These are phyloP conservation scores for Seminavis robusta DNA, from an alignment of 108 stramenopile genomes.

Conservation along the genomic window DNA sequence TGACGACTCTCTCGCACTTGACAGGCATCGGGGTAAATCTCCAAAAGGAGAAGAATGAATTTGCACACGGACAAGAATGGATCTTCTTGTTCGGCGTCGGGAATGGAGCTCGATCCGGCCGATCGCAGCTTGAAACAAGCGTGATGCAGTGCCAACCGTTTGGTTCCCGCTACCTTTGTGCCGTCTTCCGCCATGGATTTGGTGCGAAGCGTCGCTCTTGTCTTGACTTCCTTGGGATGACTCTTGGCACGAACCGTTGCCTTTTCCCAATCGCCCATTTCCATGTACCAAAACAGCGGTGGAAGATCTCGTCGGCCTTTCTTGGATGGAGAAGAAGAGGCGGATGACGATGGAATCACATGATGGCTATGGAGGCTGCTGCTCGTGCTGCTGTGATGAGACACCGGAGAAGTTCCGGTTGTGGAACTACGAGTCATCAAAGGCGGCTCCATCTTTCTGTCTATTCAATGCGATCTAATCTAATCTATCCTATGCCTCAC, in stretches of 20 bases:
- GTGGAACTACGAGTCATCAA: too few species aligned
- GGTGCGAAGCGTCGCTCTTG: constrained; percentile 43
- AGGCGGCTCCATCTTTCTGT: too few species aligned
- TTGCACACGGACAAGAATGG: constrained; percentile 76
- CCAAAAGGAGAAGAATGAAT: constrained; percentile 62
- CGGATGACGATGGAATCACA: neutral
- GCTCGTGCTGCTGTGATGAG: too few species aligned
- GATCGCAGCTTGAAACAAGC: constrained; percentile 83
- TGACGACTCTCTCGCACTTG: constrained; percentile 78
- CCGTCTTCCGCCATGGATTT: constrained; percentile 7
- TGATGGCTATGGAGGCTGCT: too few species aligned
- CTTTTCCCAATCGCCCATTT: constrained; percentile 46
- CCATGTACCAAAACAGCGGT: constrained; percentile 53
- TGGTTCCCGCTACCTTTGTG: constrained; percentile 37
- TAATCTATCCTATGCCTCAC: too few species aligned
- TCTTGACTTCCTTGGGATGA: constrained; percentile 51
- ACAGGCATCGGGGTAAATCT: constrained; percentile 75
- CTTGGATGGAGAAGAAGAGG: neutral
- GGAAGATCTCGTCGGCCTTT: constrained; percentile 21
- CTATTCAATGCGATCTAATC: too few species aligned
- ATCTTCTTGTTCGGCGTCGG: constrained; percentile 28
- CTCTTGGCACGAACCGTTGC: constrained; percentile 37
- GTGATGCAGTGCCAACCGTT: constrained; percentile 80
- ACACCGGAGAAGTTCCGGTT: too few species aligned
- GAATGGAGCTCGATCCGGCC: constrained; percentile 15